Percentiles rank a stretch among this genome's conserved stretches.
phyloP scores from a whole-genome alignment of 1,139 yeast genomes.

The Arxiozyma slooffiae region DNA sequence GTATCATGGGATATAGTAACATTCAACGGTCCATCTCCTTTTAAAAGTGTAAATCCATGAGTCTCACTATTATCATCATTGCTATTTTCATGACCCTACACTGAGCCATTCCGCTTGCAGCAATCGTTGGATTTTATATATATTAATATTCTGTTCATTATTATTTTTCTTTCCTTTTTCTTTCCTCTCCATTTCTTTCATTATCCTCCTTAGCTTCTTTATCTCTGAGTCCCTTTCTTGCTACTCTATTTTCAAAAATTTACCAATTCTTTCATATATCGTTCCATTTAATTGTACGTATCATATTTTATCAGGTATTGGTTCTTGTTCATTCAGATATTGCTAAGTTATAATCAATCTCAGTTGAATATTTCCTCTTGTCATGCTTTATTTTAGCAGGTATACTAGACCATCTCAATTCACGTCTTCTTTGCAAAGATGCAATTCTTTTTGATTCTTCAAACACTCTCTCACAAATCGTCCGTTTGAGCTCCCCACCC shows the following conservation, averaged over 20 bases:
- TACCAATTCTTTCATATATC: constrained; percentile 34
- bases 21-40: background rate
- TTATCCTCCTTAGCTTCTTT: constrained; percentile 25
- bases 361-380: constrained; percentile 47
- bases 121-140: background rate
- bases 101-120: background rate
- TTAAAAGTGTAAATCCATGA: background rate
- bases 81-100: background rate
- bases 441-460: constrained; percentile 71
- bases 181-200: constrained; percentile 4
- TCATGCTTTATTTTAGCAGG: constrained; percentile 37
- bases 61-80: background rate
- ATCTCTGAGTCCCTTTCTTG: constrained; percentile 41
- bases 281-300: constrained; percentile 45
- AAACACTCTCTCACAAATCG: constrained; percentile 72
- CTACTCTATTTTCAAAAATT: constrained; percentile 42
- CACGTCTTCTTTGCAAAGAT: constrained; percentile 69
- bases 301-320: constrained; percentile 64
- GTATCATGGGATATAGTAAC: background rate
- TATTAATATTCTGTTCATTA: background rate
- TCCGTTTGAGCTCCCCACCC: constrained; percentile 88
- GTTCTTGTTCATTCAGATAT: constrained; percentile 72
- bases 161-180: constrained; percentile 8
- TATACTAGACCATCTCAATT: constrained; percentile 77
- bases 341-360: constrained; percentile 75